phyloP scores from a whole-genome alignment of 257 asterid genomes.

The Linaria vulgaris region DNA sequence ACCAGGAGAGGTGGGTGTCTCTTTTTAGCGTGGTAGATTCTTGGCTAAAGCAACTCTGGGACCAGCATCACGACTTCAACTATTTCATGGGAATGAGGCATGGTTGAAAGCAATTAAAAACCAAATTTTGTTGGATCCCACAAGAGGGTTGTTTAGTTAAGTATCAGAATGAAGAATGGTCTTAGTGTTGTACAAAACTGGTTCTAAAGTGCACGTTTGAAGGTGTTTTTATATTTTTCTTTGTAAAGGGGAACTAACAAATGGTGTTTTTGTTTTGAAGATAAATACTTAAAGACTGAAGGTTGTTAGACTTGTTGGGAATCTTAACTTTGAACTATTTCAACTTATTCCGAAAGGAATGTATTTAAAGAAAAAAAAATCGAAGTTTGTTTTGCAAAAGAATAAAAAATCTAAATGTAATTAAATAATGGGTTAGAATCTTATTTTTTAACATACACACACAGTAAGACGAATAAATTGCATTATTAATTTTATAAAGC shows the following conservation, averaged over 20 bases:
- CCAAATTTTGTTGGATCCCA: constrained; percentile 20
- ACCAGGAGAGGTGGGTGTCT: constrained; percentile 53
- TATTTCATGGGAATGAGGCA: constrained; percentile 71
- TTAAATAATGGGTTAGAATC: too few relatives aligned
- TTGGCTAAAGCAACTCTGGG: constrained; percentile 88
- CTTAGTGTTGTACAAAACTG: constrained; percentile 23
- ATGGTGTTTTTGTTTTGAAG: too few relatives aligned
- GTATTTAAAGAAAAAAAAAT: too few relatives aligned
- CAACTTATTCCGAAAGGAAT: constrained; percentile 1
- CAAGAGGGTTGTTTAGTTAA: constrained; percentile 11
- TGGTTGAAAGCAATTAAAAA: constrained; percentile 33
- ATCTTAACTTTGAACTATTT: constrained; percentile 24
- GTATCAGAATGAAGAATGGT: constrained; percentile 15
- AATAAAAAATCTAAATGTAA: too few relatives aligned
- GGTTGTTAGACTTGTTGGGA: constrained; percentile 1
- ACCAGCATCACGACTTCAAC: constrained; percentile 93
- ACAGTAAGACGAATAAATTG: too few relatives aligned
- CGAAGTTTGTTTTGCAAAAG: too few relatives aligned
- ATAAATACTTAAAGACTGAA: constrained; percentile 19
- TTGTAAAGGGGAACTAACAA: too few relatives aligned
- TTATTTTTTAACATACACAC: too few relatives aligned
- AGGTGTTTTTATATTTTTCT: too few relatives aligned
- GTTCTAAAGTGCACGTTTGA: constrained; percentile 21
- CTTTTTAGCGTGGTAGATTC: constrained; percentile 84
- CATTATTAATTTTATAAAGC: too few relatives aligned